These are phyloP conservation scores for Xylaria sp. DNA, from an alignment of 2,329 filamentous ascomycete genomes.

Conservation along the genomic window DNA sequence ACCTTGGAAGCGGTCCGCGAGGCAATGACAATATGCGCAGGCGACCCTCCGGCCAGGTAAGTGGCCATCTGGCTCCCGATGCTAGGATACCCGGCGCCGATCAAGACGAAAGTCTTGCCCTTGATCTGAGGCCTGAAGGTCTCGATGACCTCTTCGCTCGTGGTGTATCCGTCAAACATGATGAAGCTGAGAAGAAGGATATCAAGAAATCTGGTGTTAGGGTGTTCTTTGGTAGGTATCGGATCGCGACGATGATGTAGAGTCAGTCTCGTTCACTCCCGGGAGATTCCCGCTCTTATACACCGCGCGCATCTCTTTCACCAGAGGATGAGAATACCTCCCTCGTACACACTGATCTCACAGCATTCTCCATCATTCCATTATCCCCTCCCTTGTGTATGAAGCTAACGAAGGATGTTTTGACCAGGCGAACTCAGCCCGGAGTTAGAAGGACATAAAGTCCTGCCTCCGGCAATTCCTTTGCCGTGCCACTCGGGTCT, in stretches of 20 bases:
- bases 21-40: conserved; percentile 34
- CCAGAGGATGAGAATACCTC: not conserved
- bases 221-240: not conserved
- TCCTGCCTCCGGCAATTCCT: not conserved
- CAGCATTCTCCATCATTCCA: not conserved
- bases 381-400: not conserved
- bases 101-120: conserved; percentile 34
- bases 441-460: not conserved
- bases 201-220: not conserved
- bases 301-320: not conserved
- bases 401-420: not conserved
- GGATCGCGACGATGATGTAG: conserved; percentile 1
- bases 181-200: not conserved
- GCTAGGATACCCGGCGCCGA: conserved; percentile 31
- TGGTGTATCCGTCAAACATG: conserved; percentile 31
- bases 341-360: not conserved
- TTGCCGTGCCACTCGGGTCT: too few species aligned
- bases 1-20: conserved; percentile 34
- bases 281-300: not conserved
- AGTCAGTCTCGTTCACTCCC: not conserved
- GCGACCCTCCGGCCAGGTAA: conserved; percentile 29
- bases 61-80: conserved; percentile 34
- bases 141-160: conserved; percentile 35
- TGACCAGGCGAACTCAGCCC: not conserved
- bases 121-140: conserved; percentile 33